Conservation (phyloP, 805 yeast genomes). For the Crinitomyces ghanaensis region DNA sequence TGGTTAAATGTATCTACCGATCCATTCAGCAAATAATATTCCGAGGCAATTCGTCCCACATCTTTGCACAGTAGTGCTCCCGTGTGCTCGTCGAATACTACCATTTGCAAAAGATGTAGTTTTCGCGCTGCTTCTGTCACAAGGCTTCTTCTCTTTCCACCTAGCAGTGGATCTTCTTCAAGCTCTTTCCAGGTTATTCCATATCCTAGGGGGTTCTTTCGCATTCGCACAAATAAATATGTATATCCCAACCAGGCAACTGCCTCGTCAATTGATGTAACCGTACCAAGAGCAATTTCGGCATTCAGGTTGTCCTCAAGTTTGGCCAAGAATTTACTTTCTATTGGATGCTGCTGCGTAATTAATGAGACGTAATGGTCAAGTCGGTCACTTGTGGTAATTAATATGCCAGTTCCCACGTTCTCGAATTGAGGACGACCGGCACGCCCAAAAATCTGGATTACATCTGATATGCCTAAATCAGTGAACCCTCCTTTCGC, state of each 20-base stretch:
- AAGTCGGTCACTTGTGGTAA: conserved; percentile 69
- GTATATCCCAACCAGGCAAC: conserved; percentile 98
- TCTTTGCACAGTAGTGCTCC: conserved; percentile 76
- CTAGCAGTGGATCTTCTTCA: conserved; percentile 68
- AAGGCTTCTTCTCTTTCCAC: conserved; percentile 63
- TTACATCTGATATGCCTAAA: conserved; percentile 89
- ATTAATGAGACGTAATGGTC: conserved; percentile 83
- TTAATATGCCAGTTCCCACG: conserved; percentile 83
- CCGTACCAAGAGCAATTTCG: conserved; percentile 90
- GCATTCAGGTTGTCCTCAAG: conserved; percentile 91
- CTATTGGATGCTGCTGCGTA: conserved; percentile 94
- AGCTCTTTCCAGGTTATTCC: conserved; percentile 85
- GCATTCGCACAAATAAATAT: conserved; percentile 87
- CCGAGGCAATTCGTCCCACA: conserved; percentile 88
- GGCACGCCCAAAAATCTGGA: conserved; percentile 98
- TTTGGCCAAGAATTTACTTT: conserved; percentile 65
- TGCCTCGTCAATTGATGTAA: conserved; percentile 88
- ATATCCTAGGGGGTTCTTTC: conserved; percentile 83
- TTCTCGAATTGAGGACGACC: conserved; percentile 96
- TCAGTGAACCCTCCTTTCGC: conserved; percentile 92
- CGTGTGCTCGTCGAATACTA: conserved; percentile 77
- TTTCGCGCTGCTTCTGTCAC: conserved; percentile 69
- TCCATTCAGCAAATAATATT: conserved; percentile 74
- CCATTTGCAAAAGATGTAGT: conserved; percentile 84
- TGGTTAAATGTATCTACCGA: conserved; percentile 84